Conservation (phyloP, 371 early-diverging fungal species). For the Mucor irregularis region DNA sequence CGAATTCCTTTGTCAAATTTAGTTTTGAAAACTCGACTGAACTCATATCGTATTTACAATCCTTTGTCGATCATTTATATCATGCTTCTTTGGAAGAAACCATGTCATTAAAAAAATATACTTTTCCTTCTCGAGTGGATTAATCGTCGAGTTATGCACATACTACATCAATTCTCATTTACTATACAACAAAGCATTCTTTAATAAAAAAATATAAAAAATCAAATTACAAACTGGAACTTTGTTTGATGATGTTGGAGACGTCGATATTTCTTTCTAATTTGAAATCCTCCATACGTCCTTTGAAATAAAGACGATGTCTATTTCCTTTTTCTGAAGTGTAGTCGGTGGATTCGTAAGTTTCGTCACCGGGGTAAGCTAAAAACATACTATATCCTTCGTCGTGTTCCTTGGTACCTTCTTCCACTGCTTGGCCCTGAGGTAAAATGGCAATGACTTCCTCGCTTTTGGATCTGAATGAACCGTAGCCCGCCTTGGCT, state of each 20-base stretch:
- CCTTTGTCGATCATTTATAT: neutral
- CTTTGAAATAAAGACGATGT: constrained; percentile 42
- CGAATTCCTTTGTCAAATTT: no score
- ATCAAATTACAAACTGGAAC: constrained; percentile 8
- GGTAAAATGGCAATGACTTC: constrained; percentile 46
- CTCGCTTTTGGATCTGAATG: constrained; percentile 22
- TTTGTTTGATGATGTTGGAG: constrained; percentile 13
- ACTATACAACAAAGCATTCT: no score
- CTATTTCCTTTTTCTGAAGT: constrained; percentile 22
- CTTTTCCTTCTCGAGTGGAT: constrained; percentile 2
- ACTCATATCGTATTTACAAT: neutral
- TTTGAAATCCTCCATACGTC: constrained; percentile 27
- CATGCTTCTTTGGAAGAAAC: constrained; percentile 3
- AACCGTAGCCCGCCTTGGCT: constrained; percentile 31
- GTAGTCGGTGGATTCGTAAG: constrained; percentile 19
- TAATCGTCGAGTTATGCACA: neutral
- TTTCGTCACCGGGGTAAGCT: constrained; percentile 46
- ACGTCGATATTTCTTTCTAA: constrained; percentile 32
- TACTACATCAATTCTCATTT: neutral
- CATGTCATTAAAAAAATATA: constrained; percentile 3
- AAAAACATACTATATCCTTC: constrained; percentile 27
- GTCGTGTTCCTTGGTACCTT: constrained; percentile 11
- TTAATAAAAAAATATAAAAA: neutral
- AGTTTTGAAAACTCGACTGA: constrained; percentile 1
- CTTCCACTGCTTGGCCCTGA: constrained; percentile 32